Base-by-base conservation (phyloP, 2,329 filamentous ascomycete species). In the Fusarium brachygibbosum region DNA sequence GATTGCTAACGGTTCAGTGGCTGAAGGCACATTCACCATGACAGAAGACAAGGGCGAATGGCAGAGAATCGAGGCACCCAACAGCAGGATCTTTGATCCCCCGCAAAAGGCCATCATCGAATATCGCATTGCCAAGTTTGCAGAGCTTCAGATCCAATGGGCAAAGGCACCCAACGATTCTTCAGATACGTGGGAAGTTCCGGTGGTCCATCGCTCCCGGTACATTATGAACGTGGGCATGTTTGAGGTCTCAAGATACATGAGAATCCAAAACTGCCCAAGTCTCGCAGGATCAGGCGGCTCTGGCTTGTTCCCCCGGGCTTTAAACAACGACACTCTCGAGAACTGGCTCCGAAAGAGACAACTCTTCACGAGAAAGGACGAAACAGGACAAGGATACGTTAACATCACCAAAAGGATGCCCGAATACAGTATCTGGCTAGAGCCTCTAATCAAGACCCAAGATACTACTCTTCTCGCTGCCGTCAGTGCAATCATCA, bases 31-130 rank as follows among this genome's bases (percentile, higher is more conserved):
- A 3, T 58, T 58, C 4, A 57, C 34, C 21, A 57, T 44, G 25
- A 56, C 38, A 5, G 38, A 57, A 31, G 31, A 58, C 17, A 19
- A 41, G 16, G 56, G 56, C 4, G 31, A 38, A 19, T 58, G 51
- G 56, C 25, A 58, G 34, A 54, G 56, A 17, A 58, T 21, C 8
- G 56, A 57, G 51, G 19, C 19, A 17, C 13, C 56, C 12, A 57
- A 41, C 51, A 58, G 38, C 19, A 11, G 34, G 6, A 25, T 41
- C 6, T 58, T 58, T 19, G 6, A 38, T 3, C 56, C 38, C 6
- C 56, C 51, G 6, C 50, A 19, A 28, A 57, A 42, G 4, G 38
- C 56, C 6, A 35, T 58, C 4, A n/a, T 57, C 13, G 50, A 58
- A 29, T 45, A 32, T 25, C 51, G 56, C 9, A 19, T 38, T 28